Base-by-base conservation (phyloP, 78 protist species). In the Dictyostelium purpureum region DNA sequence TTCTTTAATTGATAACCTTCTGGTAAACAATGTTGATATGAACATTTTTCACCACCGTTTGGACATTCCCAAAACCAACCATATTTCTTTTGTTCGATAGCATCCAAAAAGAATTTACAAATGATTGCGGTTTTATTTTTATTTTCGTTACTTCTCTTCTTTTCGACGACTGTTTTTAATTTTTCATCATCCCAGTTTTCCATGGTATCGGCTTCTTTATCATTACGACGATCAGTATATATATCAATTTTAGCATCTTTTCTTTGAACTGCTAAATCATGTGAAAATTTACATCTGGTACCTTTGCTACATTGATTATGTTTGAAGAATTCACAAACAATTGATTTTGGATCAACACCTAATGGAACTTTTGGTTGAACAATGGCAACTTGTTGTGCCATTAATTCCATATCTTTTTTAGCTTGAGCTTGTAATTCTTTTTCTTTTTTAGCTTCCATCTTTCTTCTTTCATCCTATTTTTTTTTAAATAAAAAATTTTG, bases 1-100 rank as follows among this genome's bases (percentile, higher is more conserved):
- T 75, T 79, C 73, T 95, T 88, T 21, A 97, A 94, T 26, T 79
- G 95, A 57, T 51, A 97, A 19, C 98, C 98, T 0, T 96, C 97
- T 19, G 98, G 98, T 26, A 97, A 89, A 51, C 97, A 96, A 78
- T 97, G 98, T 31, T 94, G 77, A 83, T 95, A 94, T 70, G 87
- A 28, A 78, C 97, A 95, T 52, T 89, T 94, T 3, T 67, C 90
- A 38, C 95, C 96, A 11, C 91, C 95, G 35, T 94, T 94, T 42
- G 98, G 98, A 61, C 98, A 97, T 43, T 90, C 95, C 98, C 98
- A 97, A 94, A 95, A 95, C 97, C 97, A 97, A 40, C 98, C 98
- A 73, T 97, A 97, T 70, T 85, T 33, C 31, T 40, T 45, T 31
- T 77, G 63, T 82, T 97, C 98, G 28, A 97, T 70, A 6, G 98